phyloP scores from a whole-genome alignment of 2,329 filamentous ascomycete genomes.

The Epichloe coenophiala region DNA sequence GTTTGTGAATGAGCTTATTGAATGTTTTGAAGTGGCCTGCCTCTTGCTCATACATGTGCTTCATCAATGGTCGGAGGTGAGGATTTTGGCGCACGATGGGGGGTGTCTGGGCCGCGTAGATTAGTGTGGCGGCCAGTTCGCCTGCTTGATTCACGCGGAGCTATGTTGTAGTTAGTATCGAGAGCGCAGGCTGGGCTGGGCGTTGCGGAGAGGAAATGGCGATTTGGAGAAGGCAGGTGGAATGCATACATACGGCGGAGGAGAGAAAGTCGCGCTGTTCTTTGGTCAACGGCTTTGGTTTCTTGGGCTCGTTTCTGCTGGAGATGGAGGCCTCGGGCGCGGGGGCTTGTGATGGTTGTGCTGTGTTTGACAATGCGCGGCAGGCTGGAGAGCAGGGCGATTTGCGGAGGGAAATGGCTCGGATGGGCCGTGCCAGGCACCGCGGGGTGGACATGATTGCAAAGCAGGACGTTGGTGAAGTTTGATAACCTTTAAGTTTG shows the following conservation, averaged over 20 bases:
- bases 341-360: conserved; percentile 2
- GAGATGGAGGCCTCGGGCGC: background rate
- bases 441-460: conserved; percentile 9
- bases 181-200: too few relatives aligned
- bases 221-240: too few relatives aligned
- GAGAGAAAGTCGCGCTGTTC: conserved; percentile 64
- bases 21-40: conserved; percentile 76
- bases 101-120: conserved; percentile 87
- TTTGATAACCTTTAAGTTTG: background rate
- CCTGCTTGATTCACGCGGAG: conserved; percentile 95
- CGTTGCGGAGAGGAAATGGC: background rate
- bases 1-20: conserved; percentile 67
- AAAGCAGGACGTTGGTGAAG: background rate
- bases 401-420: conserved; percentile 1
- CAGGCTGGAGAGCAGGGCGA: background rate
- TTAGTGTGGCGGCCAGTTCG: conserved; percentile 89
- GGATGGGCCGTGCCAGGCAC: conserved; percentile 7
- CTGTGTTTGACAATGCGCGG: conserved; percentile 5
- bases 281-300: conserved; percentile 48
- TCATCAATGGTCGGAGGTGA: conserved; percentile 80
- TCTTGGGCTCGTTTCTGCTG: conserved; percentile 17
- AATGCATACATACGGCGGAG: conserved; percentile 54
- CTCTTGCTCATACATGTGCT: conserved; percentile 98
- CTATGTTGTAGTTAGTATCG: conserved; percentile 21
- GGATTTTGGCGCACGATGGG: conserved; percentile 66